phyloP scores from a whole-genome alignment of 495 filamentous ascomycete species.

The Tuber magnatum region DNA sequence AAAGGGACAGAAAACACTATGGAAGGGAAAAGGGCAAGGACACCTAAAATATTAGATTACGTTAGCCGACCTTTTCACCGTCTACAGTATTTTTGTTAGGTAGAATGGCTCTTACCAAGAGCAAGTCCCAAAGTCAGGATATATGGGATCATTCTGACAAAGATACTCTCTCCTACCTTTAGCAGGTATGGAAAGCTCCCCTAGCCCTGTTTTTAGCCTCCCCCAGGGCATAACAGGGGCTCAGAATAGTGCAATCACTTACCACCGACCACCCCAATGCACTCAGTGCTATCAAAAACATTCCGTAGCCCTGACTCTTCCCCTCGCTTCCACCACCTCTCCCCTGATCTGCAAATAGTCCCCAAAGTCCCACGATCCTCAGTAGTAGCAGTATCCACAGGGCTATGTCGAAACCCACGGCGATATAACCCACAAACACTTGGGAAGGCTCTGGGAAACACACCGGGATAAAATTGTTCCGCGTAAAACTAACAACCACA shows the following conservation, averaged over 20 bases:
- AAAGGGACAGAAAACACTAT: conserved; percentile 23
- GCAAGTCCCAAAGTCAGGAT: conserved; percentile 31
- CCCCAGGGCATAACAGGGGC: neutral
- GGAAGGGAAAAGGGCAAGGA: conserved; percentile 27
- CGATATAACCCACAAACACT: conserved; percentile 22
- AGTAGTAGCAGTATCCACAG: conserved; percentile 23
- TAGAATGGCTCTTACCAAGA: conserved; percentile 25
- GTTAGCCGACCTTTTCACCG: neutral
- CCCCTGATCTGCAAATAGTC: conserved; percentile 27
- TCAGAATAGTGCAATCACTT: conserved; percentile 13
- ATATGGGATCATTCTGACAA: conserved; percentile 29
- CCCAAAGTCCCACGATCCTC: conserved; percentile 27
- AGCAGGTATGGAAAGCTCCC: conserved; percentile 32
- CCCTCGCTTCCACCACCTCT: conserved; percentile 18
- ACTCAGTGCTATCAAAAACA: conserved; percentile 32
- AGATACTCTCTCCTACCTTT: conserved; percentile 32
- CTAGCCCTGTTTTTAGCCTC: conserved; percentile 8
- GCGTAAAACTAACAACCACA: conserved; percentile 30
- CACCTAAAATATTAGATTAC: conserved; percentile 6
- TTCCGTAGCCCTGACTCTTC: conserved; percentile 31
- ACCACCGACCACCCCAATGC: conserved; percentile 31
- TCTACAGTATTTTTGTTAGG: neutral
- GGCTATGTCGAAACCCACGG: conserved; percentile 24
- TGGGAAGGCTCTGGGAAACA: conserved; percentile 32
- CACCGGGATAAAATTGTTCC: conserved; percentile 31